A percentile compares a stretch with the other conserved stretches of the same genome.
These are phyloP conservation scores for Acephala macrosclerotiorum DNA, from an alignment of 2,329 filamentous ascomycete species.

Conservation along the genomic window DNA sequence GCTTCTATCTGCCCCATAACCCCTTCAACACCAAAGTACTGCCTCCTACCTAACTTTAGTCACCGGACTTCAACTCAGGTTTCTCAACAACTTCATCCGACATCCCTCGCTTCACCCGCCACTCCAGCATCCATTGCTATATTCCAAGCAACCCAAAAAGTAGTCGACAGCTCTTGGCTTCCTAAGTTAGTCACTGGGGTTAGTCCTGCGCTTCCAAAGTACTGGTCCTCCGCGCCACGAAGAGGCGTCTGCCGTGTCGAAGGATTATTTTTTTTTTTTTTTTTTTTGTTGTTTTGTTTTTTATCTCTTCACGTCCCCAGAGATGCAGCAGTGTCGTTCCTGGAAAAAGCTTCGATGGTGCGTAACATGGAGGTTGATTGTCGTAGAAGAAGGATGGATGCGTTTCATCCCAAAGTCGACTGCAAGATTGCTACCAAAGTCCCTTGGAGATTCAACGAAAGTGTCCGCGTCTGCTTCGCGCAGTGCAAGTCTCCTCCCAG, in stretches of 20 bases:
- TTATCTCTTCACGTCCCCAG: neutral
- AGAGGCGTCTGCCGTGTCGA: constrained; percentile 4
- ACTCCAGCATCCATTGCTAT: no score
- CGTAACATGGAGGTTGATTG: neutral
- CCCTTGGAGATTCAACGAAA: neutral
- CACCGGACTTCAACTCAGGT: no score
- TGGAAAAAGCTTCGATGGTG: neutral
- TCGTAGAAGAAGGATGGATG: neutral
- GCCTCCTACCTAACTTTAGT: no score
- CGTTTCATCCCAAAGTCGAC: neutral
- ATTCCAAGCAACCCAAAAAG: neutral
- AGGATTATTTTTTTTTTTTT: neutral
- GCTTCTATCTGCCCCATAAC: no score
- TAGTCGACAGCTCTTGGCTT: neutral
- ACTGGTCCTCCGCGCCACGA: constrained; percentile 11
- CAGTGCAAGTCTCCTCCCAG: neutral
- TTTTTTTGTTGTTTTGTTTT: neutral
- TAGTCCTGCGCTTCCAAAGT: constrained; percentile 1
- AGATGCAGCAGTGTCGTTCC: constrained; percentile 4
- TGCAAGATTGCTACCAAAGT: neutral
- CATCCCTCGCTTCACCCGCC: no score
- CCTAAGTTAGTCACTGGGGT: constrained; percentile 10
- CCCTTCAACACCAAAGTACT: no score
- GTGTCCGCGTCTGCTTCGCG: constrained; percentile 8
- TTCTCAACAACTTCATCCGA: no score